Conservation (phyloP, 441 rosid genomes). For the Jatropha podagrica region DNA sequence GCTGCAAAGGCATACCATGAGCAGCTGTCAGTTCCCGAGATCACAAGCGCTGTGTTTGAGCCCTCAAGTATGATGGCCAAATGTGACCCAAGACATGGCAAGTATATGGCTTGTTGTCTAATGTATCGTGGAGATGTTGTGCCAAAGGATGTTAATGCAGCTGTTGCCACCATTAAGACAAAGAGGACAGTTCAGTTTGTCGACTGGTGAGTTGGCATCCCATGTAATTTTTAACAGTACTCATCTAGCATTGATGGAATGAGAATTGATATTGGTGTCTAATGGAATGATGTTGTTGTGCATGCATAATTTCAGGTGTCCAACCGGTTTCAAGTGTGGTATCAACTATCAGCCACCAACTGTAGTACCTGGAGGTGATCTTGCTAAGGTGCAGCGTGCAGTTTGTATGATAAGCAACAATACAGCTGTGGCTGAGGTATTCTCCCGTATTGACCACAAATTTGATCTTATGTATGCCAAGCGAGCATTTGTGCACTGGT, state of each 20-base stretch:
- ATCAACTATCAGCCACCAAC: constrained; percentile 90
- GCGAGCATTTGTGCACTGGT: constrained; percentile 92
- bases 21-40: constrained; percentile 78
- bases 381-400: constrained; percentile 80
- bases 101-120: constrained; percentile 82
- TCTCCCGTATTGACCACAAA: constrained; percentile 72
- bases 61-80: constrained; percentile 87
- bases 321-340: constrained; percentile 89
- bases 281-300: constrained; percentile 17
- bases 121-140: constrained; percentile 86
- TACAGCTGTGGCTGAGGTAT: constrained; percentile 86
- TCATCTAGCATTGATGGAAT: neutral
- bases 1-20: constrained; percentile 82
- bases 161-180: constrained; percentile 72
- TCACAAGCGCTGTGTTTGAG: constrained; percentile 72
- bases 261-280: neutral
- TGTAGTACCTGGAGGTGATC: constrained; percentile 83
- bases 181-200: constrained; percentile 79
- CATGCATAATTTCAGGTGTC: constrained; percentile 53
- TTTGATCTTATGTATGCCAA: constrained; percentile 88
- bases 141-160: constrained; percentile 82
- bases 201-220: constrained; percentile 59
- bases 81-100: constrained; percentile 86
- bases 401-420: constrained; percentile 93
- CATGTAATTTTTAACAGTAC: neutral